phyloP scores from a whole-genome alignment of 106 monocot species.

The Posidonia australis region DNA sequence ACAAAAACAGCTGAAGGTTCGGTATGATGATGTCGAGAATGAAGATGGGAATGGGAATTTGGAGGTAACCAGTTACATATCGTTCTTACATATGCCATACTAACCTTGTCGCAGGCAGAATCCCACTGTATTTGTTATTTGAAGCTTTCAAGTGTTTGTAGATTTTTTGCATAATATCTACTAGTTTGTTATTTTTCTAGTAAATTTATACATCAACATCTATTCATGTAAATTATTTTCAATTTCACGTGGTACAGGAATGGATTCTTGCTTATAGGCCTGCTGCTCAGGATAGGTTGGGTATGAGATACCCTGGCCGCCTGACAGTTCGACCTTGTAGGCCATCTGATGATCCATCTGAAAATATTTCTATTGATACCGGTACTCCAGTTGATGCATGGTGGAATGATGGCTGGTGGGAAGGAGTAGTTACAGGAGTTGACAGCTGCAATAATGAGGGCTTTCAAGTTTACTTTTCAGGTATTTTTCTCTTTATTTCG shows the following conservation, averaged over 20 bases:
- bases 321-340: conserved; percentile 58
- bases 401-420: conserved; percentile 98
- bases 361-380: conserved; percentile 22
- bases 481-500: conserved; percentile 21
- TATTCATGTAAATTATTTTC: too few relatives aligned
- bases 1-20: conserved; percentile 61
- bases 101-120: too few relatives aligned
- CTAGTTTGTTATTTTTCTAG: not conserved
- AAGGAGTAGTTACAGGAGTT: conserved; percentile 60
- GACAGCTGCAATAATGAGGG: conserved; percentile 32
- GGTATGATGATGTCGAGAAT: conserved; percentile 65
- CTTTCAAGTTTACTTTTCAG: conserved; percentile 78
- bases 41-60: conserved; percentile 59
- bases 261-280: conserved; percentile 55
- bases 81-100: not conserved
- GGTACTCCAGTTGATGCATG: conserved; percentile 75
- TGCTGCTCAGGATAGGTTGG: conserved; percentile 65
- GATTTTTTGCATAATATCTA: too few relatives aligned
- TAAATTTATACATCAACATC: too few relatives aligned
- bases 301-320: conserved; percentile 54
- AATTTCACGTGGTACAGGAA: conserved; percentile 40
- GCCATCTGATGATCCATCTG: conserved; percentile 16
- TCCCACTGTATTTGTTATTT: too few relatives aligned
- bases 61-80: conserved; percentile 36
- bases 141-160: too few relatives aligned